Evolutionary conservation across 176 grass and related monocot genomes (phyloP), one percentile per base, ranked within the genome.

Genomic region (Neostapfia colusana): DNA sequence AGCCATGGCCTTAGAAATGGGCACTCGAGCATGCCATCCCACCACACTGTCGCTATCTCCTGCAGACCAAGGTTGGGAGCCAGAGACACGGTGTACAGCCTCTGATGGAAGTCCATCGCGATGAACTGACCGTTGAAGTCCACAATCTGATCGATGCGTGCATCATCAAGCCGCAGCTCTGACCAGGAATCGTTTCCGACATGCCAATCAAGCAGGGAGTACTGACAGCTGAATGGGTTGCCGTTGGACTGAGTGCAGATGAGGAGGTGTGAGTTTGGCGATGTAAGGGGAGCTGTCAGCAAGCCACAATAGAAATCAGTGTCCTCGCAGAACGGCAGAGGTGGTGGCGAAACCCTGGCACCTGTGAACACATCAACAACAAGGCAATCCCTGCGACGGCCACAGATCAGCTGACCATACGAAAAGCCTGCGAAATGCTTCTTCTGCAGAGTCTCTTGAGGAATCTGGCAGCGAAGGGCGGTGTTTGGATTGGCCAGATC

Each of bases 361-460:
- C 88, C 83, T 4, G 83, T 95, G 61, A 91, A 78, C 46, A 66
- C 65, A 88, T 94, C 85, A 2, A 84, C 36, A 16, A 91, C 4
- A 13, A 91, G 24, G 53, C 65, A 75, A 4, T 39, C 18, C 24
- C 6, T 38, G 16, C 26, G 24, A 14, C 4, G 1, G 17, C 17
- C 23, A 18, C 72, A 84, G 58, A 87, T 87, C 67, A 87, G 77
- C 36, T 84, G 73, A 15, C 85, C 89, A 39, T 64, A 70, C 46
- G 81, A 84, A 71, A 55, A 73, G 17, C 85, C 85, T 7, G 44
- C 44, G 20, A 87, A 84, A n/a, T 2, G 18, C 35, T 73, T 51
- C 17, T 4, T 17, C 18, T 58, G 40, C 2, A 70, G 56, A 26
- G 53, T 51, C 37, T 68, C 24, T 63, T 40, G 65, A 62, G 65